Evolutionary conservation across 257 asterid species (phyloP), one percentile per base, ranked within the genome.

Genomic region (Penstemon barbatus): DNA sequence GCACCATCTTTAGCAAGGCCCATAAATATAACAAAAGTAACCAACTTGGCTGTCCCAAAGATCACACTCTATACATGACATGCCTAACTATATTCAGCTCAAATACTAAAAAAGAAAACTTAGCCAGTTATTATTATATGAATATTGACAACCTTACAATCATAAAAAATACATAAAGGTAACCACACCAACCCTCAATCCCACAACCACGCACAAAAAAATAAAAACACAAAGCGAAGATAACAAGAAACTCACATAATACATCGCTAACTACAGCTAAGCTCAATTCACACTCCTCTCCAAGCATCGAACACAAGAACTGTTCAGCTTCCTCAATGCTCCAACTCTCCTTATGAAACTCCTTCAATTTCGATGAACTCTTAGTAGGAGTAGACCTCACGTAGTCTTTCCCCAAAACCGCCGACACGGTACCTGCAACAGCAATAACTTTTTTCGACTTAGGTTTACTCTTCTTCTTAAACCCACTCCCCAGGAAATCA

Each of bases 301-400:
- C 97, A 12, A 93, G 92, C 91, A 87, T 87, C 3, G 96, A 90
- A 75, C 70, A 84, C 73, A 93, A 60, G 77, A 93, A 88, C 81
- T 88, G 89, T 70, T 88, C 97, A 52, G 81, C 86, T 54, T 86
- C 89, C 66, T 89, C 83, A 64, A 72, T 83, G 81, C 80, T 81
- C 85, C 79, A 79, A 67, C 58, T 68, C 72, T 74, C 90, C 63
- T 68, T 81, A 19, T 49, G 68, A 51, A 61, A 61, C 1, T 76
- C 85, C 54, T 88, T 87, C 65, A 63, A 55, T 52, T 83, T 84
- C 4, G 73, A 71, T 5, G 80, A 69, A 25, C 73, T 69, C 85
- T 77, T 90, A 81, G 81, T 93, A 0, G 89, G 82, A 8, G 72
- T 52, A 25, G 97, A 87, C 77, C 96, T 87, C 68, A 85, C 88